Conservation (phyloP, 1,284 basidiomycete genomes). For the Crocinoboletus sp. region DNA sequence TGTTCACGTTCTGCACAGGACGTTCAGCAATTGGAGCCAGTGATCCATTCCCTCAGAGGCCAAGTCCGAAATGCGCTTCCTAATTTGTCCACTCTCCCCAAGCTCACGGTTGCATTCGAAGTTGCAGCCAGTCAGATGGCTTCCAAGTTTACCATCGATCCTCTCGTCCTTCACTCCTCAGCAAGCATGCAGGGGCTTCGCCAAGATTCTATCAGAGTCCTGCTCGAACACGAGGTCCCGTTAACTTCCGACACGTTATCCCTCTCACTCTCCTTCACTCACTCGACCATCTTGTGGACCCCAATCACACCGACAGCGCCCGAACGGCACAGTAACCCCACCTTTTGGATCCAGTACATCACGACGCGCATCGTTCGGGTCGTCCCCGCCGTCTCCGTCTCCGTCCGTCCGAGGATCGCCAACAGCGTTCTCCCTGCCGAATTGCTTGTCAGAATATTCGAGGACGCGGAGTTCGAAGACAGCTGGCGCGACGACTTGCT, state of each 20-base stretch:
- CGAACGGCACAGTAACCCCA: conserved; percentile 16
- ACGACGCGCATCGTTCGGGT: conserved; percentile 24
- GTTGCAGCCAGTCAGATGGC: conserved; percentile 6
- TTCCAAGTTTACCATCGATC: conserved; percentile 1
- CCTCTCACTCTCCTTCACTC: conserved; percentile 21
- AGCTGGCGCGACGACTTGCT: conserved; percentile 23
- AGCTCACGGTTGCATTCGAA: conserved; percentile 22
- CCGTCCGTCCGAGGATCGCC: conserved; percentile 5
- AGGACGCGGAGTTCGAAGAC: conserved; percentile 16
- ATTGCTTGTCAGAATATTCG: conserved; percentile 22
- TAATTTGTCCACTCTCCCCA: conserved; percentile 20
- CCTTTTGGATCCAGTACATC: conserved; percentile 16
- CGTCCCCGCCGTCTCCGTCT: conserved; percentile 9
- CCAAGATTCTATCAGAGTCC: conserved; percentile 4
- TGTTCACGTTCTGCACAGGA: conserved; percentile 10
- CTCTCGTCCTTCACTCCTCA: conserved; percentile 17
- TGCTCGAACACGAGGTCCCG: conserved; percentile 18
- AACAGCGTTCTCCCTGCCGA: conserved; percentile 19
- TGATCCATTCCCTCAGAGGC: conserved; percentile 12
- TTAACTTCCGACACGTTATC: conserved; percentile 21
- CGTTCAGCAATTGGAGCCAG: conserved; percentile 15
- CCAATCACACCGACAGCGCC: background rate
- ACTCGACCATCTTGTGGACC: conserved; percentile 24
- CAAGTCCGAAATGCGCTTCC: conserved; percentile 2
- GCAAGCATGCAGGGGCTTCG: conserved; percentile 4